Base-by-base conservation (phyloP, 78 protist genomes). In the Dictyostelium capitatum region DNA sequence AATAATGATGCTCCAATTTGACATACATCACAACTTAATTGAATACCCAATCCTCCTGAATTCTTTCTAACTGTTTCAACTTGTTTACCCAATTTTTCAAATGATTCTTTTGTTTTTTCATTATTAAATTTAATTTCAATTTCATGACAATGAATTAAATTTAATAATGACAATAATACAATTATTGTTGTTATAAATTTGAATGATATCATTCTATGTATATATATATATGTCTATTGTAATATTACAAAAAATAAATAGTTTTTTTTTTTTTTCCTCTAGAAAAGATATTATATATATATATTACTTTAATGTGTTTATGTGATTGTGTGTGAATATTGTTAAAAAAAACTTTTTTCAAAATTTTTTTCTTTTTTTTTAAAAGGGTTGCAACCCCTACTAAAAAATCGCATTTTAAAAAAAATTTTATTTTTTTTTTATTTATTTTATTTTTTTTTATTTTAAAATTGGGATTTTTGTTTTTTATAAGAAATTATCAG, bases 1-100 rank as follows among this genome's bases (percentile, higher is more conserved):
- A 82, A 51, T 4, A 82, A 32, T 30, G 89, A 32, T n/a, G 89
- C 89, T 67, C 89, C 89, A n/a, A 82, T 43, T 82, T 67, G 57
- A 28, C 89, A 82, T 17, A 82, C 78, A 65, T 82, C 89, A 67
- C 89, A 82, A 7, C 75, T 59, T 17, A 80, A 54, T 46, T 56
- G 73, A 30, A 65, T 10, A 4, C 47, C 47, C 73, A 46, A 30
- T 65, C 43, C 43, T 3, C 43, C 43, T 37, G 43, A 37, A 37
- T 37, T 1, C 43, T 37, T 37, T 37, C 43, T 9, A 30, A 19
- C 46, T 30, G 37, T 46, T 65, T n/a, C n/a, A n/a, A n/a, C n/a
- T n/a, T n/a, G n/a, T n/a, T 65, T 65, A 30, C 28, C 73, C 28
- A 65, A 65, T 65, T 7, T 65, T 11, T 65, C 46, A 25, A 65